These are phyloP conservation scores for Didymella lethalis DNA, from an alignment of 2,329 filamentous ascomycete species.

Conservation along the genomic window DNA sequence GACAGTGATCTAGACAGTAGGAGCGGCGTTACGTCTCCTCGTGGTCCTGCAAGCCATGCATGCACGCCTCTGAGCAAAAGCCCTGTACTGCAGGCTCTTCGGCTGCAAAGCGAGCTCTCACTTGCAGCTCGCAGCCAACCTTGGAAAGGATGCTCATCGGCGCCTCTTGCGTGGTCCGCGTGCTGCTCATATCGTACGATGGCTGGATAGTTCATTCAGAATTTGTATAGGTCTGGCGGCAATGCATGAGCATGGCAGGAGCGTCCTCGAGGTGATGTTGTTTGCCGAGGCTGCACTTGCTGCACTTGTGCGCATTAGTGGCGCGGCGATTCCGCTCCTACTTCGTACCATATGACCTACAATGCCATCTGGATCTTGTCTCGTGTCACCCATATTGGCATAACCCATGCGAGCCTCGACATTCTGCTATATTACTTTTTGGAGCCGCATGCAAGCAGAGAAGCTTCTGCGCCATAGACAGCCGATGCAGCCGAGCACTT, in stretches of 20 bases:
- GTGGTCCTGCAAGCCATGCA: slow-evolving; percentile 15
- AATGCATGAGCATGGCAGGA: slow-evolving; percentile 7
- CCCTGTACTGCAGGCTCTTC: slow-evolving; percentile 9
- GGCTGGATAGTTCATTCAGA: not conserved
- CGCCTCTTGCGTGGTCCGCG: not conserved
- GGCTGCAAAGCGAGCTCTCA: slow-evolving; percentile 14
- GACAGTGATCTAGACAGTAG: not conserved
- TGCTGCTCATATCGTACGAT: slow-evolving; percentile 6
- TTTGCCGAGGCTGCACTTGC: slow-evolving; percentile 14
- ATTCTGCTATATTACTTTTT: slow-evolving; percentile 19
- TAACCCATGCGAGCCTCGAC: slow-evolving; percentile 20
- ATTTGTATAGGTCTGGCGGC: not conserved
- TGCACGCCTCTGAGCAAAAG: not conserved
- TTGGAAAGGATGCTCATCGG: not conserved
- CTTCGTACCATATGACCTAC: not conserved
- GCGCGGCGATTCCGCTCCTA: slow-evolving; percentile 1
- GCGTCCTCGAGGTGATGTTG: slow-evolving; percentile 4
- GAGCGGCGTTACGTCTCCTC: slow-evolving; percentile 5
- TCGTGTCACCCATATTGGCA: slow-evolving; percentile 15
- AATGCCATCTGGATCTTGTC: slow-evolving; percentile 19
- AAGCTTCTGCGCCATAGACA: not conserved
- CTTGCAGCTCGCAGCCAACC: slow-evolving; percentile 1
- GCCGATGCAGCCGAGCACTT: slow-evolving; percentile 2
- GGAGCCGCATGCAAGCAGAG: slow-evolving; percentile 13
- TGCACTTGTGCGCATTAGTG: slow-evolving; percentile 1